A percentile compares a stretch with the other conserved stretches of the same genome.
Conservation (phyloP, 1,284 basidiomycete species). For the Cryptococcus amylolentus region DNA sequence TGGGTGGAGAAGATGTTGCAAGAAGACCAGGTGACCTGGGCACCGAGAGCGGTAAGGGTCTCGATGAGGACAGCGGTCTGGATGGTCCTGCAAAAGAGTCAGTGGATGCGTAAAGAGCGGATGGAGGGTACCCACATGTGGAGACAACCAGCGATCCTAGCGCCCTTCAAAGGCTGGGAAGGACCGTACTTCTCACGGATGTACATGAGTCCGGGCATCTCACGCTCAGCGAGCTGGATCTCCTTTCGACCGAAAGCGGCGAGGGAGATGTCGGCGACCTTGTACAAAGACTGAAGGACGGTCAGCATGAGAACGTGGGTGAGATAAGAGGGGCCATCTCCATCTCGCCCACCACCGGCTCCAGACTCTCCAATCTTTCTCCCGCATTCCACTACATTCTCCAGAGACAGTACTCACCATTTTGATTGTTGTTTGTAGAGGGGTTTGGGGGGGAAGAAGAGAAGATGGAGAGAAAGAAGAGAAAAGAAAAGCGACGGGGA, state of each 20-base stretch:
- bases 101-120: neutral
- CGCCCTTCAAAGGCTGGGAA: constrained; percentile 84
- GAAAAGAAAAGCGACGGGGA: neutral
- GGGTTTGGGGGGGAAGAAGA: neutral
- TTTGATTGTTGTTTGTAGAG: constrained; percentile 5
- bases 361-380: neutral
- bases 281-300: constrained; percentile 30
- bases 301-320: constrained; percentile 11
- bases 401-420: constrained; percentile 12
- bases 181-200: constrained; percentile 79
- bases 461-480: constrained; percentile 6
- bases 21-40: constrained; percentile 98
- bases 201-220: constrained; percentile 75
- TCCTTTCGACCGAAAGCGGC: constrained; percentile 84
- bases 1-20: constrained; percentile 99
- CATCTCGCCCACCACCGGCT: neutral
- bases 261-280: constrained; percentile 78
- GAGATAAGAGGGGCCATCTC: neutral
- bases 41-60: constrained; percentile 89
- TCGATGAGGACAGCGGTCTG: constrained; percentile 97
- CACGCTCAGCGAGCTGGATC: constrained; percentile 86
- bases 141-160: constrained; percentile 94
- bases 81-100: constrained; percentile 66
- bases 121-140: constrained; percentile 66
- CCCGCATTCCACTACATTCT: neutral